These are phyloP conservation scores for Penicillium soppii DNA, from an alignment of 495 filamentous ascomycete genomes.

Conservation along the genomic window DNA sequence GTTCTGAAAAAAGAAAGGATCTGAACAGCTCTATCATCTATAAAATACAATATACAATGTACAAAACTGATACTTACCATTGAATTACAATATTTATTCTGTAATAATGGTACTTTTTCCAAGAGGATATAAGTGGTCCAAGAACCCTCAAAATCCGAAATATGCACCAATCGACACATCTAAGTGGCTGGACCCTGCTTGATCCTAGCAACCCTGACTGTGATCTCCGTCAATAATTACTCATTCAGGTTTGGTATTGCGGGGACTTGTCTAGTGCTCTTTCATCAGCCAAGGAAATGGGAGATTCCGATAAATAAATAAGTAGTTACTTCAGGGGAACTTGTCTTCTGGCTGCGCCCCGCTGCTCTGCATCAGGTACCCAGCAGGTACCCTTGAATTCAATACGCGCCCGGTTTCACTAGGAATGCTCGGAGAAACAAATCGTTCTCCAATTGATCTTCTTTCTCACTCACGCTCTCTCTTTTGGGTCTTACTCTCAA, in stretches of 20 bases:
- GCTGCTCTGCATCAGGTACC: conserved; percentile 4
- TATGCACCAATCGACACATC: neutral
- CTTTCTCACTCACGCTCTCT: neutral
- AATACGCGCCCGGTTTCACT: neutral
- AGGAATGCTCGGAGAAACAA: conserved; percentile 10
- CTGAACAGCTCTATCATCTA: too few relatives aligned
- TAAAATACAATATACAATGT: neutral
- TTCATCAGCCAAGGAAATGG: conserved; percentile 3
- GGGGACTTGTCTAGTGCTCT: conserved; percentile 19
- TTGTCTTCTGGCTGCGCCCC: neutral
- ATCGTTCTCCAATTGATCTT: neutral
- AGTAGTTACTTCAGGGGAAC: conserved; percentile 6
- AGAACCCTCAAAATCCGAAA: neutral
- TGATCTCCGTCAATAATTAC: conserved; percentile 19
- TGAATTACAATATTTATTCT: too few relatives aligned
- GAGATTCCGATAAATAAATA: conserved; percentile 13
- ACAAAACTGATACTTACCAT: neutral
- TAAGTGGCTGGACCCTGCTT: conserved; percentile 20
- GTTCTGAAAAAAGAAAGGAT: conserved; percentile 3
- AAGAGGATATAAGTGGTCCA: neutral
- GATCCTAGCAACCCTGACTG: conserved; percentile 19
- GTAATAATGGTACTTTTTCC: too few relatives aligned
- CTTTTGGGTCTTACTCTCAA: too few relatives aligned
- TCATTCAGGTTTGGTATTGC: conserved; percentile 11
- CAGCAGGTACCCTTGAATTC: conserved; percentile 1